These are phyloP conservation scores for Rhizophagus clarus DNA, from an alignment of 192 early-diverging fungal genomes.

Conservation along the genomic window DNA sequence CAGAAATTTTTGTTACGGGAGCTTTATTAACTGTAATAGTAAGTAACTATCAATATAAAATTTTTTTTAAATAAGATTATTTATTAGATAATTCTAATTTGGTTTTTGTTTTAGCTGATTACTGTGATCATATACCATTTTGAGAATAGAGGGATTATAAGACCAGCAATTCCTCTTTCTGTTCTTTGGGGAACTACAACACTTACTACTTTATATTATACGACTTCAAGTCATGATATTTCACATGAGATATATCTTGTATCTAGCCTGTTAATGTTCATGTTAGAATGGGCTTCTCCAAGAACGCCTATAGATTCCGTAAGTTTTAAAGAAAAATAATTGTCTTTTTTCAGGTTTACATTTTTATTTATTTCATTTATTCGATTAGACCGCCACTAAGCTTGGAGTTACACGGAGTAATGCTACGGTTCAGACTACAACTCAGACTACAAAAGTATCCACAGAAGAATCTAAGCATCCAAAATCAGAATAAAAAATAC, in stretches of 20 bases:
- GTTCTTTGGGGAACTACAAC: conserved; percentile 27
- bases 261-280: conserved; percentile 31
- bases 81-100: not conserved
- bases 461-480: not conserved
- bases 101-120: conserved; percentile 4
- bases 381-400: not conserved
- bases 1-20: conserved; percentile 33
- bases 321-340: not conserved
- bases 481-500: not conserved
- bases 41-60: not conserved
- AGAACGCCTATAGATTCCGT: not conserved
- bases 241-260: conserved; percentile 31
- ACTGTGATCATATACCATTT: conserved; percentile 32
- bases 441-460: not conserved
- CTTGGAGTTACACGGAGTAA: not conserved
- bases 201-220: conserved; percentile 30
- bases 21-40: conserved; percentile 30
- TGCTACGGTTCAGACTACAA: not conserved
- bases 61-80: not conserved
- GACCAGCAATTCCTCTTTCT: conserved; percentile 28
- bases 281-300: conserved; percentile 25
- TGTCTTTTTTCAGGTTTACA: not conserved
- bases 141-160: conserved; percentile 30
- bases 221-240: conserved; percentile 25
- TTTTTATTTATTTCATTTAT: not conserved